phyloP scores from a whole-genome alignment of 805 yeast species.

The Ogataea siamensis region DNA sequence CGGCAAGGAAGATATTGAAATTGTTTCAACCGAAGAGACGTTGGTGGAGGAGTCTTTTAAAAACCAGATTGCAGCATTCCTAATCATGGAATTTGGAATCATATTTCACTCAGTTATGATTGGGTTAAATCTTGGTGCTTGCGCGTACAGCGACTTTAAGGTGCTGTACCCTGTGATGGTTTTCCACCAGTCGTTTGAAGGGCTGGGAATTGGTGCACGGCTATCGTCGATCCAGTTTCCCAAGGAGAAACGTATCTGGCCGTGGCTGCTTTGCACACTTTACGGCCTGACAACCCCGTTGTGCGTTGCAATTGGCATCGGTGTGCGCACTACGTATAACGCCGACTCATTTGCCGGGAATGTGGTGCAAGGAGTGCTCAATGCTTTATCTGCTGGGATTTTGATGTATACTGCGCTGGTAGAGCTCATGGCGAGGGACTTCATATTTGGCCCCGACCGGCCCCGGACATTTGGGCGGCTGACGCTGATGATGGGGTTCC shows the following conservation, averaged over 20 bases:
- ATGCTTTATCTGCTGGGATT: constrained; percentile 73
- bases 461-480: constrained; percentile 46
- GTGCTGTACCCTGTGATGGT: constrained; percentile 65
- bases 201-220: constrained; percentile 79
- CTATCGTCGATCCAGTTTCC: constrained; percentile 54
- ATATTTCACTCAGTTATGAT: constrained; percentile 79
- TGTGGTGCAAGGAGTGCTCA: constrained; percentile 67
- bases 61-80: constrained; percentile 51
- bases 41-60: too few species aligned
- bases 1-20: too few species aligned
- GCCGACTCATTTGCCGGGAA: constrained; percentile 56
- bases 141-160: constrained; percentile 65
- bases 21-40: too few species aligned
- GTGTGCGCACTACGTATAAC: constrained; percentile 59
- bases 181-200: constrained; percentile 81
- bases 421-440: constrained; percentile 76
- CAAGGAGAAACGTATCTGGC: constrained; percentile 41
- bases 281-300: constrained; percentile 64
- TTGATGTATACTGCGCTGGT: constrained; percentile 72
- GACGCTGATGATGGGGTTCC: constrained; percentile 48
- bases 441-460: constrained; percentile 60
- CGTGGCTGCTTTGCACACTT: constrained; percentile 50
- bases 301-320: constrained; percentile 74
- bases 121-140: constrained; percentile 71
- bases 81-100: constrained; percentile 73